A percentile compares a stretch with the other conserved stretches of the same genome.
Evolutionary conservation across 2,329 filamentous ascomycete genomes (phyloP).

Genomic region (Venturia pyrina): DNA sequence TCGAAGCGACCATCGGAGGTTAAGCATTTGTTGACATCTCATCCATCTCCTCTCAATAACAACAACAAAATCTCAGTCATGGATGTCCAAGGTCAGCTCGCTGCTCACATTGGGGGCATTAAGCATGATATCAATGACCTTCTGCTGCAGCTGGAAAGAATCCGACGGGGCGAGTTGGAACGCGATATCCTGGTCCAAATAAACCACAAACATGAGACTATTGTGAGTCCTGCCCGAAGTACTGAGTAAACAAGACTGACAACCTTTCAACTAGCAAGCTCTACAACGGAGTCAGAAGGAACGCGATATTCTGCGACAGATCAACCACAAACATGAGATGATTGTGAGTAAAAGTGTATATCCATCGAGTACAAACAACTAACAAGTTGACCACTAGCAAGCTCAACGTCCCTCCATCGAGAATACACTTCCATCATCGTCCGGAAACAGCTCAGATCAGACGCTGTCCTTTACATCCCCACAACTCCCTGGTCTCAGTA

Average conservation of each 20-base stretch:
- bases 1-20: neutral
- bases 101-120: neutral
- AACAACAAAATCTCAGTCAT: neutral
- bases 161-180: neutral
- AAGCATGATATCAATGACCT: neutral
- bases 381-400: neutral
- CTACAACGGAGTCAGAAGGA: neutral
- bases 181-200: neutral
- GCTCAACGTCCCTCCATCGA: neutral
- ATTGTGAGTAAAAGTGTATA: neutral
- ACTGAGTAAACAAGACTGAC: neutral
- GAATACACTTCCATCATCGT: neutral
- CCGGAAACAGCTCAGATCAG: neutral
- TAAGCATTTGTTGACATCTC: neutral
- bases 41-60: neutral
- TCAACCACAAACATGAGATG: neutral
- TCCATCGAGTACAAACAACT: neutral
- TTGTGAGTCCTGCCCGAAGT: neutral
- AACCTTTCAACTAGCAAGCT: neutral
- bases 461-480: neutral
- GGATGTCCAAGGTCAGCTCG: neutral
- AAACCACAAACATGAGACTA: neutral
- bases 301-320: neutral
- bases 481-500: neutral
- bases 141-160: neutral